phyloP scores from a whole-genome alignment of 2,329 filamentous ascomycete species.

The Colletotrichum chlorophyti region DNA sequence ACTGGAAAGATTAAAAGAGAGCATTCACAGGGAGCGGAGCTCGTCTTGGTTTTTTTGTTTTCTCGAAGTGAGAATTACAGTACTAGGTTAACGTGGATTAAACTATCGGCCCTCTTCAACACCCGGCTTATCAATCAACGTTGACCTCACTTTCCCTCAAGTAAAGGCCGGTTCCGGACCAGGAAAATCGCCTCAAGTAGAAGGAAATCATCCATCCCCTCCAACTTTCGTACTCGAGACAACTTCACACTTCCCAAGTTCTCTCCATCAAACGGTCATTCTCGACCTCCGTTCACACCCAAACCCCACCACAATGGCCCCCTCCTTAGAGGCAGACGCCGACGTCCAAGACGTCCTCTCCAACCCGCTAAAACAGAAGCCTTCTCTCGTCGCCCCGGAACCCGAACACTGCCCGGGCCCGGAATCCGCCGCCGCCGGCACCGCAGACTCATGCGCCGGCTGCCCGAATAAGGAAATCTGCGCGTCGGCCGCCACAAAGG shows the following conservation, averaged over 20 bases:
- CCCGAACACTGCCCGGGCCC: slow-evolving; percentile 97
- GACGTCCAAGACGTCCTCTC: slow-evolving; percentile 77
- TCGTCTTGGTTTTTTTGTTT: too few species aligned
- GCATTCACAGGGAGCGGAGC: too few species aligned
- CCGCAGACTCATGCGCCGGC: slow-evolving; percentile 85
- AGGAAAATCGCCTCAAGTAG: neutral
- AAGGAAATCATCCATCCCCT: neutral
- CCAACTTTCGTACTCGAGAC: neutral
- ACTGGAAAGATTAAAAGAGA: too few species aligned
- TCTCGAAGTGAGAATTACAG: too few species aligned
- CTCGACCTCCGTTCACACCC: neutral
- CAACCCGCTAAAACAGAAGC: slow-evolving; percentile 78
- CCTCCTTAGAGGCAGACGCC: slow-evolving; percentile 79
- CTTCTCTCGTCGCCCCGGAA: slow-evolving; percentile 89
- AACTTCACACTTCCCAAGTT: too few species aligned
- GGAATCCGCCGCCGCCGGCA: slow-evolving; percentile 74
- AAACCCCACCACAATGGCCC: slow-evolving; percentile 67
- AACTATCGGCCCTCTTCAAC: neutral
- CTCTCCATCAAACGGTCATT: neutral
- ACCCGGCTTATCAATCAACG: slow-evolving; percentile 27
- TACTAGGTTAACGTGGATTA: neutral
- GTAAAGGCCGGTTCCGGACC: slow-evolving; percentile 18
- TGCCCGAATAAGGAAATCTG: slow-evolving; percentile 97
- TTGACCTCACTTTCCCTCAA: slow-evolving; percentile 2
- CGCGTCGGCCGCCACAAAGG: slow-evolving; percentile 84